Evolutionary conservation across 208 protist species (phyloP), one percentile per base, ranked within the genome.

Genomic region (Lotmaria passim): DNA sequence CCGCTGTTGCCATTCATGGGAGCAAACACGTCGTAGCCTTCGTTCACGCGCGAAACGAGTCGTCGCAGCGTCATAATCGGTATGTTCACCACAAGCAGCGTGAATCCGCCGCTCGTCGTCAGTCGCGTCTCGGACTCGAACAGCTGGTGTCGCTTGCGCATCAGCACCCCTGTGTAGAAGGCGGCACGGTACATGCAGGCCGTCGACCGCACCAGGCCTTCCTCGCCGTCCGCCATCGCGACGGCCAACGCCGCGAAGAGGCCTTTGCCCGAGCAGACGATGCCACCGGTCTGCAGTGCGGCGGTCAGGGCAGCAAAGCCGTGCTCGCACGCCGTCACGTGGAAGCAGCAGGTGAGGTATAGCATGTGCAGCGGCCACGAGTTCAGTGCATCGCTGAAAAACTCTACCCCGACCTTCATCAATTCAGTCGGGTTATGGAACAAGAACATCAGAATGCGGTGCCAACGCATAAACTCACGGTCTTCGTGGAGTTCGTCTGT

Each of bases 11-110:
- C 59, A 14, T 56, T 52, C 51, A 76, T 53, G 17, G 50, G 38
- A 5, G 44, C 66, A 28, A 69, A 56, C 10, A 75, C 47, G 52
- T 78, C 57, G 33, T 73, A 70, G 38, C 85, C 69, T 14, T 73
- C 67, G 65, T 94, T 94, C 15, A 90, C 82, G 23, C 84, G 52
- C 24, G 85, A 48, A 30, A 94, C 64, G 23, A 94, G 73, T 17
- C 83, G 74, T 36, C 78, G 56, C 48, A 94, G 60, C 14, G 79
- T 88, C 59, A 67, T 69, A 47, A 81, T 83, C 43, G 89, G 79
- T 26, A 94, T 87, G 70, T 92, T 90, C n/a, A 90, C 84, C 21
- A 94, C 64, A 33, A 94, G 65, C 26, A 93, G 63, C 15, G 78
- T 58, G 72, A 91, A 91, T 33, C 72, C 78, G 6, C 69, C 71